Conservation (phyloP, 2,329 filamentous ascomycete genomes). For the Talaromyces sp. region DNA sequence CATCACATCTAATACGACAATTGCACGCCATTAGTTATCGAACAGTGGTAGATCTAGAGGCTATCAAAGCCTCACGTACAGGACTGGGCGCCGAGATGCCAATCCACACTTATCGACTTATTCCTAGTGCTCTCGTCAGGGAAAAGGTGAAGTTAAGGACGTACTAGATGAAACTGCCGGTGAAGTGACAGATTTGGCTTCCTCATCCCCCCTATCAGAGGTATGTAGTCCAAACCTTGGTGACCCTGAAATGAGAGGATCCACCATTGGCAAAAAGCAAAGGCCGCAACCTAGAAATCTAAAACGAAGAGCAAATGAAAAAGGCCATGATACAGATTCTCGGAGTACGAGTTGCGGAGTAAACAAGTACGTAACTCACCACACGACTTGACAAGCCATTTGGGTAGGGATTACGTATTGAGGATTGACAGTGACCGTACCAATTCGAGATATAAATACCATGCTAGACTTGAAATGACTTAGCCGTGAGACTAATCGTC, state of each 20-base stretch:
- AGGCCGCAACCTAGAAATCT: constrained; percentile 10
- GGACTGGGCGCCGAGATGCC: background rate
- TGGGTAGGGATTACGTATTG: background rate
- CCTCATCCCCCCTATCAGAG: background rate
- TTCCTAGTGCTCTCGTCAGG: background rate
- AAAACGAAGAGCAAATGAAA: background rate
- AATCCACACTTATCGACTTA: background rate
- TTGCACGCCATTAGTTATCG: background rate
- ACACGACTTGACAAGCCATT: background rate
- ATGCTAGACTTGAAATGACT: background rate
- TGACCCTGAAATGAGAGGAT: constrained; percentile 3
- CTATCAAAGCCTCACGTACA: background rate
- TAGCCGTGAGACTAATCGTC: background rate
- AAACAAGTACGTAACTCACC: background rate
- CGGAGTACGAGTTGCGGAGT: background rate
- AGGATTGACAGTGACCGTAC: background rate
- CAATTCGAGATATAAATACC: background rate
- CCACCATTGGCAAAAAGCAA: constrained; percentile 4
- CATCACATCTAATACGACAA: background rate
- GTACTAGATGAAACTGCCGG: background rate
- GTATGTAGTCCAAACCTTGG: background rate
- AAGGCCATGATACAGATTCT: background rate
- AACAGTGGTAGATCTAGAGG: background rate
- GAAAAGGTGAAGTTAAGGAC: background rate
- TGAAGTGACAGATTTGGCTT: background rate